Evolutionary conservation across 257 asterid species (phyloP).

Genomic region (Solanum chiquidenum): DNA sequence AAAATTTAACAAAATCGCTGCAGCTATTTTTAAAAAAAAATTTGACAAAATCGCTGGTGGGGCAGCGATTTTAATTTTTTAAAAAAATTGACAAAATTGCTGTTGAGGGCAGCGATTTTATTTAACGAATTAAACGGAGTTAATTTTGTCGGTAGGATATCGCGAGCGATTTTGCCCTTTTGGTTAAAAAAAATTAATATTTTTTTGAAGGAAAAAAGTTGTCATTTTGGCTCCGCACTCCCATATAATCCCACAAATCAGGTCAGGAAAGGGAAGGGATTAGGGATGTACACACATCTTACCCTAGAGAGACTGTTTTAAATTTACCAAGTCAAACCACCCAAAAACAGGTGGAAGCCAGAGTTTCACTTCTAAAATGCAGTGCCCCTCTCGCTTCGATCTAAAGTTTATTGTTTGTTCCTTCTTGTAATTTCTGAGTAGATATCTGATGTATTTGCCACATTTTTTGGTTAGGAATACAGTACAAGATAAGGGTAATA

Average conservation of each 20-base stretch:
- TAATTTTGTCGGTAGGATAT: too few species aligned
- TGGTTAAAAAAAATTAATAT: too few species aligned
- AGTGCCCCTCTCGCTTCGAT: not conserved
- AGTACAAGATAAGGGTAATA: not conserved
- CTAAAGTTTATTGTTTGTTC: not conserved
- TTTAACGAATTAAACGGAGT: too few species aligned
- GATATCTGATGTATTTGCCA: not conserved
- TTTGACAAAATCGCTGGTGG: too few species aligned
- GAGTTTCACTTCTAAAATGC: not conserved
- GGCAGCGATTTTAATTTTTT: too few species aligned
- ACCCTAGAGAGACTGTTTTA: not conserved
- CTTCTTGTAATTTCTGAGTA: not conserved
- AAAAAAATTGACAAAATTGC: too few species aligned
- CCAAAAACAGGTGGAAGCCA: not conserved
- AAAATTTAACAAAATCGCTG: not conserved
- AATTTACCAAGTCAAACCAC: not conserved
- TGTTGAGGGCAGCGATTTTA: too few species aligned
- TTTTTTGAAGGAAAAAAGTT: too few species aligned
- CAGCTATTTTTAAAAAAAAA: too few species aligned
- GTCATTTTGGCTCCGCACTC: not conserved
- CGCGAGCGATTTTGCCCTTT: too few species aligned
- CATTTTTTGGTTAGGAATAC: not conserved
- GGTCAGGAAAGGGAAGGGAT: not conserved
- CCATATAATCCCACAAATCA: not conserved
- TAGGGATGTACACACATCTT: not conserved